Base-by-base conservation (phyloP, 1,284 basidiomycete genomes). In the Papiliotrema laurentii region DNA sequence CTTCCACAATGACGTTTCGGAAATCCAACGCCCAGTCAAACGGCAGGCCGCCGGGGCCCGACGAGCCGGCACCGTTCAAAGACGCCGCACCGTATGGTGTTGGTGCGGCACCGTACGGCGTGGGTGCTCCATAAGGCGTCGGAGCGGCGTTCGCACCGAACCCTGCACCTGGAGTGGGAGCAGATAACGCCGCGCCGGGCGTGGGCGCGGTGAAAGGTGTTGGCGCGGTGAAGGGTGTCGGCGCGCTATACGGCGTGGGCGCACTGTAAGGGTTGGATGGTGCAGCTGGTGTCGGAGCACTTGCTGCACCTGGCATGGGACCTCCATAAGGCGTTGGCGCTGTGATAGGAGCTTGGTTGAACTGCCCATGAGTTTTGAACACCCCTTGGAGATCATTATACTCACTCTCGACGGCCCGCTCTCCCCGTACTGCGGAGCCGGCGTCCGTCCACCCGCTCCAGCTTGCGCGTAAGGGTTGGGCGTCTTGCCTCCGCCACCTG, bases 401-500 rank as follows among this genome's bases (percentile, higher is more conserved):
- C 58, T 61, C 49, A 62, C 52, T 53, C 62, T 55, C 50, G 64
- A 52, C 45, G 66, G 48, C 66, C 77, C 56, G 14, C 63, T 60
- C n/a, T 41, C 48, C 25, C 24, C 49, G 37, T 40, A 54, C 5
- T 61, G 51, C 5, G 68, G 64, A 1, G 68, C 65, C 6, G 73
- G 71, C 10, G 68, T 69, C 21, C 66, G 51, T 1, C 51, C 68
- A 14, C 61, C 61, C 11, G 58, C 54, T 54, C 33, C 47, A 33
- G 18, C 53, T 31, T 26, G 30, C 2, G 61, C 63, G 57, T 81
- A 80, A 7, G 82, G 79, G 63, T 84, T 83, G 4, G 83, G 83
- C 21, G 83, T 84, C 49, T 80, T 74, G 6, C 57, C 61, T 26
- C 58, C 58, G 33, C 53, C 60, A 13, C 54, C 54, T 14, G 54